Evolutionary conservation across 768 basidiomycete species (phyloP), one percentile per base, ranked within the genome.

Genomic region (Russula compacta): DNA sequence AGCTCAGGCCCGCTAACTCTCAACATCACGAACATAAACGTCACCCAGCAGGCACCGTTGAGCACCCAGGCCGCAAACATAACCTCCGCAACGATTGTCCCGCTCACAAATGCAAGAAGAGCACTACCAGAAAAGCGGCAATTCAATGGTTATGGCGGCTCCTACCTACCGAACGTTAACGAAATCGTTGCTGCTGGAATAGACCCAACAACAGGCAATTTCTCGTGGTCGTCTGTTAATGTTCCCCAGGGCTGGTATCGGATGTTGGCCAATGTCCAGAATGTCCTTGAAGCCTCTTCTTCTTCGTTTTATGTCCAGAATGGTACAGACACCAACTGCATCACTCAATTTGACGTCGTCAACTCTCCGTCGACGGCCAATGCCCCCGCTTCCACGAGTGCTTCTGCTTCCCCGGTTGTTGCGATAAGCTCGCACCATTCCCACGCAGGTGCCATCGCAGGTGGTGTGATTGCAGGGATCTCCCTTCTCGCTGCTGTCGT

Each of bases 171-270:
- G 0, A 19, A 58, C 9, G 53, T 75, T 14, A 60, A 68, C 2
- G 49, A 69, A 3, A 51, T 52, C 14, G 24, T 84, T 33, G 72
- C 61, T 14, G 59, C 61, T 0, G 67, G 67, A 8, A 48, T 77
- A n/a, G 66, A 72, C 56, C 72, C 79, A 4, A 32, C 52, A 12
- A 29, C 15, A 1, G 7, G 11, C 0, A 58, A 56, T 17, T 82
- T 71, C 69, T 70, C 66, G 4, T 84, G 85, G 83, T 4, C 68
- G 1, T 48, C 70, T 2, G 81, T 85, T 51, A 73, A 74, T 59
- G 69, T 83, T 24, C 68, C 78, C 0, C 70, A 74, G 55, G 84
- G 84, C 4, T 77, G 74, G 75, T 85, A 85, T 65, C 48, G 64
- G 12, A 51, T 78, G 47, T 52, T 64, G 53, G 76, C 71, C 36